These are phyloP conservation scores for Elaeis oleifera DNA, from an alignment of 202 grass and related monocot species.

Conservation along the genomic window DNA sequence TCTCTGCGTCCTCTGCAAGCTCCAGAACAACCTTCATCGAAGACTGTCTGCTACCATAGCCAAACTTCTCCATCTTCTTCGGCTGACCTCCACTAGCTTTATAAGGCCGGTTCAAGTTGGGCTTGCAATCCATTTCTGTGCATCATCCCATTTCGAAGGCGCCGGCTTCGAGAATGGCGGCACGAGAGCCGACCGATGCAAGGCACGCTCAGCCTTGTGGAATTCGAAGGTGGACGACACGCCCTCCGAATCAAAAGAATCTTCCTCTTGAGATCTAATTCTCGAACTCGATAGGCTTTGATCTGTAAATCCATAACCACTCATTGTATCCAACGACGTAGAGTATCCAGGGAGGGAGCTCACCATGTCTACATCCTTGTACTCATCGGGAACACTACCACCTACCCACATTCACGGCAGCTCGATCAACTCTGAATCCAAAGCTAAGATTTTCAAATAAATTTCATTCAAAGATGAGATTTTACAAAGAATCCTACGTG, in stretches of 20 bases:
- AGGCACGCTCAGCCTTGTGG: slow-evolving; percentile 45
- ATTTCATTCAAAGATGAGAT: too few relatives aligned
- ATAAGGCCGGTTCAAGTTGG: slow-evolving; percentile 32
- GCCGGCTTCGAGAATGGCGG: slow-evolving; percentile 66
- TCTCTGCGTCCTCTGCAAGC: slow-evolving; percentile 71
- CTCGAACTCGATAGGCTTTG: slow-evolving; percentile 32
- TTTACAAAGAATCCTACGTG: too few relatives aligned
- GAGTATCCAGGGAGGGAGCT: slow-evolving; percentile 25
- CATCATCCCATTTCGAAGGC: slow-evolving; percentile 95
- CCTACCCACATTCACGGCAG: slow-evolving; percentile 23
- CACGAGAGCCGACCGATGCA: slow-evolving; percentile 16
- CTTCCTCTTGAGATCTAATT: slow-evolving; percentile 47
- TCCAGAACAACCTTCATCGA: slow-evolving; percentile 76
- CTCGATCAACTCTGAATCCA: too few relatives aligned
- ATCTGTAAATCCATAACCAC: slow-evolving; percentile 32
- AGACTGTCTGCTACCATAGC: slow-evolving; percentile 32
- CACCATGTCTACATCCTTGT: slow-evolving; percentile 88
- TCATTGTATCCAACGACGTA: slow-evolving; percentile 36
- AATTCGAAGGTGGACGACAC: slow-evolving; percentile 85
- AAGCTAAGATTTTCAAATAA: too few relatives aligned
- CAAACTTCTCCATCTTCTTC: slow-evolving; percentile 50
- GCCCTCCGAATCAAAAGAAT: slow-evolving; percentile 71
- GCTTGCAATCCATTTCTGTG: slow-evolving; percentile 98
- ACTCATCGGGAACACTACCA: slow-evolving; percentile 41
- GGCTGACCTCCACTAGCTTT: slow-evolving; percentile 26